Base-by-base conservation (phyloP, 805 yeast species). In the Ascoidea rubescens region DNA sequence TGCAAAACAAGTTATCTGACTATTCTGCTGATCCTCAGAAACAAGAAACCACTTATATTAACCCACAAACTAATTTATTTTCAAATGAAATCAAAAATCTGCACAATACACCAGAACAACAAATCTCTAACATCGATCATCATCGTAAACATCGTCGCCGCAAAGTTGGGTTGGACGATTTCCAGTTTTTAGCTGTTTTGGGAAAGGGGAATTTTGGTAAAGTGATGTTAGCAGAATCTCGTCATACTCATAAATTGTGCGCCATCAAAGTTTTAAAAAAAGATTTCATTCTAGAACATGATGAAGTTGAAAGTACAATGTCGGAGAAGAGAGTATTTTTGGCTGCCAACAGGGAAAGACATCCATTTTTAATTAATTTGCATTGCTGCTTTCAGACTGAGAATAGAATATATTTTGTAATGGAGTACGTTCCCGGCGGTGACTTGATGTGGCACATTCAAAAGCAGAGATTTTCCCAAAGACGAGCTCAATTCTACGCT, bases 401-500 rank as follows among this genome's bases (percentile, higher is more conserved):
- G 59, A 93, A 95, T 64, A 80, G 99, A 64, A 86, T 93, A 46
- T 93, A 93, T 67, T 93, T 93, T 70, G 99, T 95, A 14, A 93
- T 93, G 99, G 98, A 93, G 67, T 93, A 89, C 64, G 84, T 93
- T 50, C 82, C 95, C 21, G 99, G 99, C 54, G 99, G 99, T 66
- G 99, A 93, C 70, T 76, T 93, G 62, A 93, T 93, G 99, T 90
- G 96, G 95, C 99, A 93, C 66, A 95, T 93, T 61, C 99, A 93
- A 68, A 87, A 88, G 62, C 85, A 86, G 54, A 77, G 91, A 61
- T 85, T 93, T 62, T 82, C 96, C 1, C 84, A 90, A 16, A 80
- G 85, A 58, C 77, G 97, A 59, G 99, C 99, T 7, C 95, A 93
- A 67, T 93, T 90, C 64, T 93, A 93, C 66, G 98, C 99, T 1